These are phyloP conservation scores for Salisapilia sapeloensis DNA, from an alignment of 352 stramenopile genomes.

Conservation along the genomic window DNA sequence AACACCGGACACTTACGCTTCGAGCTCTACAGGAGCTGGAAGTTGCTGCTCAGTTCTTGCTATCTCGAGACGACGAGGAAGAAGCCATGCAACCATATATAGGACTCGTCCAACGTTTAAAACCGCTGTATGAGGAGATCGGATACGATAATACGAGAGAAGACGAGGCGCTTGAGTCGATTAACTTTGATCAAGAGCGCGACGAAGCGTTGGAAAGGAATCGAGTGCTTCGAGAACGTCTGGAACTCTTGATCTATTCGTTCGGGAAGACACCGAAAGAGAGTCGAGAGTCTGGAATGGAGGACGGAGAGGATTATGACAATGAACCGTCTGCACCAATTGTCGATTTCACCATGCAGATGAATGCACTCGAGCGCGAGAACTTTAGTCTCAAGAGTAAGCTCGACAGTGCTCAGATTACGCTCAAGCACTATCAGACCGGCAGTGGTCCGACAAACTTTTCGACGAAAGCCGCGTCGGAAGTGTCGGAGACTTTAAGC, in stretches of 20 bases:
- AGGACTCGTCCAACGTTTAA: not conserved
- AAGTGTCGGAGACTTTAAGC: conserved; percentile 26
- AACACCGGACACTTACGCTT: conserved; percentile 36
- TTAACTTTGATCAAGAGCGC: not conserved
- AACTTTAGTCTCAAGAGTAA: conserved; percentile 55
- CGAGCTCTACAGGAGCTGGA: conserved; percentile 62
- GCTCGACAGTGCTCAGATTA: conserved; percentile 15
- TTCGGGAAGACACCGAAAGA: not conserved
- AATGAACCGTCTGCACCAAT: conserved; percentile 9
- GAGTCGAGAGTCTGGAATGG: not conserved
- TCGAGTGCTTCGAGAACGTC: not conserved
- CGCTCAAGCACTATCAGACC: conserved; percentile 19
- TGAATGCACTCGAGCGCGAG: conserved; percentile 54
- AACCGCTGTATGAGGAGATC: not conserved
- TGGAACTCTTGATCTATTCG: not conserved
- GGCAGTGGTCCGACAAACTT: conserved; percentile 7
- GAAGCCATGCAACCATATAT: not conserved
- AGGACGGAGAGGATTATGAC: not conserved
- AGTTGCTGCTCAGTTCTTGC: conserved; percentile 48
- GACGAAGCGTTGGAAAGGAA: not conserved
- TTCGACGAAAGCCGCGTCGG: too few species aligned
- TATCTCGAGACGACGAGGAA: conserved; percentile 9
- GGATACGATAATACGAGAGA: not conserved
- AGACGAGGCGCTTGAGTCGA: not conserved
- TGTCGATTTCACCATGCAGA: conserved; percentile 48